Evolutionary conservation across 345 rosid species (phyloP), one percentile per base, ranked within the genome.

Genomic region (Dovyalis caffra): DNA sequence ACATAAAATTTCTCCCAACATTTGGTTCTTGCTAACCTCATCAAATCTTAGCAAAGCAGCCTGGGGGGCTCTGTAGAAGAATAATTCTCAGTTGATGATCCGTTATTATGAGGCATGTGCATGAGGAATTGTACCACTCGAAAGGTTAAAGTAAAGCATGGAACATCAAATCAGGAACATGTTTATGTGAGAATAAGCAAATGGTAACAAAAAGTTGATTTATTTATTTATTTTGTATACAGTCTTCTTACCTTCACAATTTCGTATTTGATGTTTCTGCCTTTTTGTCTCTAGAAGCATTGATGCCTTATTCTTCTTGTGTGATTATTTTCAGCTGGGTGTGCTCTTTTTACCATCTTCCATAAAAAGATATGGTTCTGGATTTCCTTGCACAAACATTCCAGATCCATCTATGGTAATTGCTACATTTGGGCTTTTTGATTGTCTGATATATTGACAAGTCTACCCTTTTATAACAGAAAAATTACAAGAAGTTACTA

Each of bases 21-120:
- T 97, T 68, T 95, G 98, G 98, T 86, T 95, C 70, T 77, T 93
- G 89, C 81, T 93, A 73, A 95, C 96, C 79, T 95, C 98, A 23
- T 77, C 98, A 68, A 93, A 95, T 78, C 99, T 95, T 64, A 93
- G 99, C 85, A 95, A 93, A 88, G 97, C 98, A 65, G 97, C 99
- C 20, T 93, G 98, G 99, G 99, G 98, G 74, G 90, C 96, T 71
- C 86, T 93, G 62, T 97, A 95, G 82, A 95, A 93, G 85, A 95
- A 90, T 75, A 89, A 88, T 77, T 89, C 98, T 47, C 99, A 95
- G 83, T 83, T 95, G 81, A 95, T 93, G 99, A 86, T 91, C 66
- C 94, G 98, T 79, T 93, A 98, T 49, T 95, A 93, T 16, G 98
- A 95, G 96, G 99, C 90, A 80, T 66, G 72, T 45, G 40, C 61